A percentile compares a stretch with the other conserved stretches of the same genome.
phyloP scores from a whole-genome alignment of 208 protist genomes.

The Acanthamoeba culbertsoni region DNA sequence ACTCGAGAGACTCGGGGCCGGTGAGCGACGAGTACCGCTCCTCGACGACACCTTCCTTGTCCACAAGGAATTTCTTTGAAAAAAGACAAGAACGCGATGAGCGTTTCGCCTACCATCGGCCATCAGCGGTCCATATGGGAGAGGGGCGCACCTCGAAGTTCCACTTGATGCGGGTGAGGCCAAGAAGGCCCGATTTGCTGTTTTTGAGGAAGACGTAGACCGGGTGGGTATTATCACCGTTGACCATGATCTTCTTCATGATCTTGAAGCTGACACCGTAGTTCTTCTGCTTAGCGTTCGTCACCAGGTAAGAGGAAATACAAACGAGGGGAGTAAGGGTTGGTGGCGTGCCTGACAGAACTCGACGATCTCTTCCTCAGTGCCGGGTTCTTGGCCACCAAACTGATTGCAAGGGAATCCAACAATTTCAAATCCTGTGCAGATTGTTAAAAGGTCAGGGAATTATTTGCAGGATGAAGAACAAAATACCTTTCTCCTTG shows the following conservation, averaged over 20 bases:
- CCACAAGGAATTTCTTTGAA: slow-evolving; percentile 42
- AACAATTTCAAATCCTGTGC: neutral
- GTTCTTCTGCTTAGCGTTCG: neutral
- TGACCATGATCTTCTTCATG: slow-evolving; percentile 61
- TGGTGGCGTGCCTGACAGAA: slow-evolving; percentile 55
- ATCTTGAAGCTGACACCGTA: slow-evolving; percentile 58
- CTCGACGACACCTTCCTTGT: slow-evolving; percentile 13
- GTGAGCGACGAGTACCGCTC: slow-evolving; percentile 20
- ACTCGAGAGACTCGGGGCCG: neutral
- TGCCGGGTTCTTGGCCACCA: slow-evolving; percentile 52
- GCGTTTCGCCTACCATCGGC: too few relatives aligned
- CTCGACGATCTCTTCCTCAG: slow-evolving; percentile 47
- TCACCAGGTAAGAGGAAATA: neutral
- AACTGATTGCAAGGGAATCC: slow-evolving; percentile 56
- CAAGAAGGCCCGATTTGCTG: slow-evolving; percentile 24
- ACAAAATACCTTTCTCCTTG: slow-evolving; percentile 1
- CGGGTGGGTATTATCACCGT: slow-evolving; percentile 10
- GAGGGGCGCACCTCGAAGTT: slow-evolving; percentile 57
- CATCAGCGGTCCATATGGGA: too few relatives aligned
- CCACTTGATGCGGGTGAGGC: slow-evolving; percentile 60
- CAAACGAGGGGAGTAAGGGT: too few relatives aligned
- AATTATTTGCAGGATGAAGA: neutral
- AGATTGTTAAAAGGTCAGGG: neutral
- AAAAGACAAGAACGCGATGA: too few relatives aligned
- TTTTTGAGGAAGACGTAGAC: slow-evolving; percentile 52